A percentile compares a stretch with the other conserved stretches of the same genome.
Evolutionary conservation across 2,329 filamentous ascomycete genomes (phyloP).

Genomic region (Penicillium sp.): DNA sequence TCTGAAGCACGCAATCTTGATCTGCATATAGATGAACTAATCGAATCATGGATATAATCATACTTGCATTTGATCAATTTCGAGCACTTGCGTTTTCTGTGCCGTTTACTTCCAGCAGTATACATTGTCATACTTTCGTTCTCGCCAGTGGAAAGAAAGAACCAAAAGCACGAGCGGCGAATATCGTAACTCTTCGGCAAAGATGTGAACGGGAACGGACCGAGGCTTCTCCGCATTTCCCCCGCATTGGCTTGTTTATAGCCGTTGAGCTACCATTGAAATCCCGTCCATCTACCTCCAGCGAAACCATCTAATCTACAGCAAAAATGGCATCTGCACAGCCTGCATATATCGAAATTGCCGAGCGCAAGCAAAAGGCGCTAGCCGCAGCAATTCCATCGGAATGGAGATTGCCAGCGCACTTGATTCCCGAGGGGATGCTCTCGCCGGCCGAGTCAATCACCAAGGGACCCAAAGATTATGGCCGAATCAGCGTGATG

Average conservation of each 20-base stretch:
- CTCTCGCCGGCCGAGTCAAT: constrained; percentile 33
- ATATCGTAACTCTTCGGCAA: too few species aligned
- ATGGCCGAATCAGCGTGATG: constrained; percentile 37
- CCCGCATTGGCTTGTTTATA: constrained; percentile 7
- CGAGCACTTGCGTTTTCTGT: too few species aligned
- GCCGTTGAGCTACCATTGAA: background rate
- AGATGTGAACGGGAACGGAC: background rate
- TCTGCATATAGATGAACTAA: too few species aligned
- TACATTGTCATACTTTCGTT: background rate
- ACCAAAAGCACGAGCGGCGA: too few species aligned
- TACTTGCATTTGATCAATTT: too few species aligned
- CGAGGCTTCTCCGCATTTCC: constrained; percentile 17
- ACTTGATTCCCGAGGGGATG: constrained; percentile 31
- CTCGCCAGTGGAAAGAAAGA: background rate
- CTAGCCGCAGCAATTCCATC: constrained; percentile 35
- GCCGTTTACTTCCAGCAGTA: background rate
- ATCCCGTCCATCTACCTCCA: too few species aligned
- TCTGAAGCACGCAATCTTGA: constrained; percentile 16
- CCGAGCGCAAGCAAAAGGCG: constrained; percentile 35
- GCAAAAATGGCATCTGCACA: constrained; percentile 15
- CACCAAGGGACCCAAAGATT: constrained; percentile 25
- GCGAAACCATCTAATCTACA: background rate
- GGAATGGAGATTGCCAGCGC: constrained; percentile 34
- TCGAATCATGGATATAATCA: too few species aligned
- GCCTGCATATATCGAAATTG: constrained; percentile 28